Conservation (phyloP, 2,329 filamentous ascomycete genomes). For the Calonectria hongkongensis region DNA sequence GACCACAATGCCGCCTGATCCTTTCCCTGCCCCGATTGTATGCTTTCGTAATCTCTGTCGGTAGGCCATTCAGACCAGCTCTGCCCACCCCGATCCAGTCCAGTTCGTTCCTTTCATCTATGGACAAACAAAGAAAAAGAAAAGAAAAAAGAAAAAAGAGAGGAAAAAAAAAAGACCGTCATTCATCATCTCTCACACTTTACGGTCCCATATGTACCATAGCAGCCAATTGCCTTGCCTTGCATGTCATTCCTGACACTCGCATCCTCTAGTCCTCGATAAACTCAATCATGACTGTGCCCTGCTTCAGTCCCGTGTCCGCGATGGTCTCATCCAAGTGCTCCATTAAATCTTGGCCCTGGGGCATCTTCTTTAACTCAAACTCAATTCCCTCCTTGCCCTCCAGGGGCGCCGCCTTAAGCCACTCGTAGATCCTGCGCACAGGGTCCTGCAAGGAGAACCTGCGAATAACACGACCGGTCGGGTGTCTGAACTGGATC, state of each 20-base stretch:
- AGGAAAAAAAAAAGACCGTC: background rate
- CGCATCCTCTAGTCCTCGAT: conserved; percentile 71
- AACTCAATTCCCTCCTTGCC: conserved; percentile 87
- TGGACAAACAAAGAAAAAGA: conserved; percentile 27
- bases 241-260: conserved; percentile 18
- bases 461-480: conserved; percentile 89
- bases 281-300: conserved; percentile 96
- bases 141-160: background rate
- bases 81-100: conserved; percentile 21
- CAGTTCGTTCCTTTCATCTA: conserved; percentile 34
- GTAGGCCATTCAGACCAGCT: conserved; percentile 14
- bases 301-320: conserved; percentile 91
- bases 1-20: conserved; percentile 29
- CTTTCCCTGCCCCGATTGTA: conserved; percentile 24
- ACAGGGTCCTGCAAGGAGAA: conserved; percentile 87
- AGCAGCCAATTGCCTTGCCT: background rate
- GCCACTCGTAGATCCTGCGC: conserved; percentile 93
- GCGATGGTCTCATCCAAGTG: conserved; percentile 83
- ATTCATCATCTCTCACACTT: conserved; percentile 18
- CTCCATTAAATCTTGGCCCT: conserved; percentile 88
- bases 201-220: conserved; percentile 34
- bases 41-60: conserved; percentile 13
- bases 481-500: conserved; percentile 93
- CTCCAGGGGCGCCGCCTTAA: conserved; percentile 90
- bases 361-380: conserved; percentile 88